Base-by-base conservation (phyloP, 2,329 filamentous ascomycete genomes). In the Karstenula rhodostoma region DNA sequence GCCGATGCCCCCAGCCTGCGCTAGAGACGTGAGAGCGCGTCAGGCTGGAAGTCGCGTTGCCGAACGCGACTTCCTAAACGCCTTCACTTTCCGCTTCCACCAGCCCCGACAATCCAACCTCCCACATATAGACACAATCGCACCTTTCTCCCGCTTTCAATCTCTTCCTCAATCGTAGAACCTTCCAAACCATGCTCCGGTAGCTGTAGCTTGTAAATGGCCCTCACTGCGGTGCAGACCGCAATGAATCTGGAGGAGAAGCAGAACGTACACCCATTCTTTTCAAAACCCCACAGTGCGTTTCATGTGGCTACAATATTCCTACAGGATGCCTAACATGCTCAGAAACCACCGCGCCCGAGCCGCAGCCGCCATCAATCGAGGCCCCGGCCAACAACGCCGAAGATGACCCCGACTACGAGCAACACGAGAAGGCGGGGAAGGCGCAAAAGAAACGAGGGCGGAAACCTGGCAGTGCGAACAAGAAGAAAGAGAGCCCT, bases 231-330 rank as follows among this genome's bases (percentile, higher is more conserved):
- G 63, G 73, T 78, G 62, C 71, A 73, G 43, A 63, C 70, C 57
- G 76, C 73, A 60, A 79, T 79, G 77, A 70, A 73, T 71, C 64
- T 75, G 42, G 77, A 76, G 56, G 68, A 72, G 51, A 67, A 66
- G 55, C 71, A 77, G 62, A 67, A 57, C 62, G 56, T 79, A 52
- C 77, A 79, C 64, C 77, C 77, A 29, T 79, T 79, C 70, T 79
- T 79, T 58, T 64, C 72, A 27, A 78, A 76, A 57, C 61, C 68
- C 15, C 42, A 55, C 3, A 69, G 73, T 75, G 68, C 54, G 68
- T 32, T 12, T 17, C 8, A 7, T 29, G 13, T 15, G 17, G 6
- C 10, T 23, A 32, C 19, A 19, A 9, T 22, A 29, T 2, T 32
- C 19, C 13, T 8, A 17, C 3, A 29, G 2, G 13, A 10, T 22